Conservation (phyloP, 768 basidiomycete species). For the Suillus americanus region DNA sequence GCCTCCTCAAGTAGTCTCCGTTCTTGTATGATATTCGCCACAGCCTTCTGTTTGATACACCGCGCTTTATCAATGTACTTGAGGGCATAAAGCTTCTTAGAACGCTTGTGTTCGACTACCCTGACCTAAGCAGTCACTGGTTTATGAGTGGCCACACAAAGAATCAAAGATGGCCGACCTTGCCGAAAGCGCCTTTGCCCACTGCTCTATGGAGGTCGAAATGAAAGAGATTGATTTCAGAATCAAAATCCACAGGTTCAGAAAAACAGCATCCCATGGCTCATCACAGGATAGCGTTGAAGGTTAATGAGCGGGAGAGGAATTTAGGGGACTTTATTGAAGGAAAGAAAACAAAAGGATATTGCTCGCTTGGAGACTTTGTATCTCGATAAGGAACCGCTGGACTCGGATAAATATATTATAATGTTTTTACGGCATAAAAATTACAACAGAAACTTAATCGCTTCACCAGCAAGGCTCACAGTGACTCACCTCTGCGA, state of each 20-base stretch:
- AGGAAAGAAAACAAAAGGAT: constrained; percentile 35
- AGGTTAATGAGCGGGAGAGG: constrained; percentile 26
- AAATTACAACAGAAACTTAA: background rate
- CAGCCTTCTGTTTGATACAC: constrained; percentile 87
- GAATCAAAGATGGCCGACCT: constrained; percentile 49
- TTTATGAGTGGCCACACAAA: constrained; percentile 10
- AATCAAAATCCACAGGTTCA: constrained; percentile 83
- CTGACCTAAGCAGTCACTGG: constrained; percentile 63
- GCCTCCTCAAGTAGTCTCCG: constrained; percentile 92
- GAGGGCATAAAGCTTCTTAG: constrained; percentile 89
- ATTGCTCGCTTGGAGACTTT: constrained; percentile 25
- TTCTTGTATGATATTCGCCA: constrained; percentile 94
- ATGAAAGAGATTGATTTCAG: constrained; percentile 88
- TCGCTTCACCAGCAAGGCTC: background rate
- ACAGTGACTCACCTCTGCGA: background rate
- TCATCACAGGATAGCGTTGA: constrained; percentile 38
- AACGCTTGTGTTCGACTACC: constrained; percentile 94
- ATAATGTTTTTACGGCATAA: constrained; percentile 4
- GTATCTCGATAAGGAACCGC: constrained; percentile 15
- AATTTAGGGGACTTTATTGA: constrained; percentile 21
- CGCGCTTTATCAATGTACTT: constrained; percentile 98
- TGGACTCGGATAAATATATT: background rate
- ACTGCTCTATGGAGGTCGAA: constrained; percentile 95
- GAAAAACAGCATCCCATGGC: constrained; percentile 61
- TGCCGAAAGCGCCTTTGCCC: constrained; percentile 97